phyloP scores from a whole-genome alignment of 495 filamentous ascomycete genomes.

The Pseudevernia furfuracea region DNA sequence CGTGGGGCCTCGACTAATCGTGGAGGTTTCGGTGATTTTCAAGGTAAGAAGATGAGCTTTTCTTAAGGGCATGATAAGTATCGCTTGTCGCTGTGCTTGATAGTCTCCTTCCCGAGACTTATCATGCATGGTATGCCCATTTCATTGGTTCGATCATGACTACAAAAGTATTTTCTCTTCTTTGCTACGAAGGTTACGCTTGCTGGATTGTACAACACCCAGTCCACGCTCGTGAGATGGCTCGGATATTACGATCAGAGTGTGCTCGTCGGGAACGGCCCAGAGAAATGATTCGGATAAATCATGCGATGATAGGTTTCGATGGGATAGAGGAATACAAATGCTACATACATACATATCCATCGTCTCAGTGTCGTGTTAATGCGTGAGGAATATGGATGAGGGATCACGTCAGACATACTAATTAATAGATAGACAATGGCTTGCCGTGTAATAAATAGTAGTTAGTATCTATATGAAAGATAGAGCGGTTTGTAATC shows the following conservation, averaged over 20 bases:
- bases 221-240: background rate
- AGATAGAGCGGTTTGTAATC: background rate
- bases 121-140: background rate
- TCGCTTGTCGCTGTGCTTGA: background rate
- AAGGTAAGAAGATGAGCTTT: conserved; percentile 89
- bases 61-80: conserved; percentile 33
- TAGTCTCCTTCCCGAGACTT: background rate
- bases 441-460: too few species aligned
- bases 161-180: conserved; percentile 6
- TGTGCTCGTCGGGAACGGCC: background rate
- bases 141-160: background rate
- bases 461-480: too few species aligned
- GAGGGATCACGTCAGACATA: too few species aligned
- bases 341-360: background rate
- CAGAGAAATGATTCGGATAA: background rate
- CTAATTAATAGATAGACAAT: too few species aligned
- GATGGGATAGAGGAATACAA: conserved; percentile 7
- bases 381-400: too few species aligned
- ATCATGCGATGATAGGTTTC: background rate
- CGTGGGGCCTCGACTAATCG: conserved; percentile 56
- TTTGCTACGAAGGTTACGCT: background rate
- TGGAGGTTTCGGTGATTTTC: conserved; percentile 74
- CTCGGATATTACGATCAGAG: background rate
- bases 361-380: background rate
- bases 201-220: background rate